Evolutionary conservation across 306 rosid species (phyloP).

Genomic region (Casuarina glauca): DNA sequence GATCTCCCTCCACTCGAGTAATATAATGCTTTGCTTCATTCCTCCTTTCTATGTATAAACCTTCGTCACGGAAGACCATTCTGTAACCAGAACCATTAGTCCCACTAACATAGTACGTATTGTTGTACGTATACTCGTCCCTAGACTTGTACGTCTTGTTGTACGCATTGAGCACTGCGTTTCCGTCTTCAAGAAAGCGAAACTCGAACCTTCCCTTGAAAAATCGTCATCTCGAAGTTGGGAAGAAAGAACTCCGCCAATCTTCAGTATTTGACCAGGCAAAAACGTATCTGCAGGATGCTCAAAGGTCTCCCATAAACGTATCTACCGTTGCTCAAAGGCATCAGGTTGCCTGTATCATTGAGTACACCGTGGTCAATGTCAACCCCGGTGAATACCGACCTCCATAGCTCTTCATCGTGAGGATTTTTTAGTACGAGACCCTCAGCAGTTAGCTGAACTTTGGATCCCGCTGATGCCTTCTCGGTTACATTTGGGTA

Average conservation of each 20-base stretch:
- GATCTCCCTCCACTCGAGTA: no score
- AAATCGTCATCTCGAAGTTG: constrained; percentile 24
- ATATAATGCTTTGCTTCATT: neutral
- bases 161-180: constrained; percentile 25
- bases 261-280: constrained; percentile 42
- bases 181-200: no score
- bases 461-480: constrained; percentile 44
- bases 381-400: neutral
- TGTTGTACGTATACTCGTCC: constrained; percentile 14
- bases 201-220: constrained; percentile 33
- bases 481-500: constrained; percentile 19
- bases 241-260: constrained; percentile 37
- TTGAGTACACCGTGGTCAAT: constrained; percentile 29
- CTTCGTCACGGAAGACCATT: constrained; percentile 40
- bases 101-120: constrained; percentile 22
- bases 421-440: constrained; percentile 31
- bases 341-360: constrained; percentile 49
- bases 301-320: constrained; percentile 52
- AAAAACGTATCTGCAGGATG: constrained; percentile 43
- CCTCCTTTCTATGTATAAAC: constrained; percentile 19
- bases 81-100: neutral
- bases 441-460: constrained; percentile 22
- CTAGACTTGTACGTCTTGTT: constrained; percentile 36
- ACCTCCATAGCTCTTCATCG: constrained; percentile 32
- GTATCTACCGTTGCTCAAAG: constrained; percentile 12